phyloP scores from a whole-genome alignment of 148 eudicot species.

The Fagopyrum homotropicum region DNA sequence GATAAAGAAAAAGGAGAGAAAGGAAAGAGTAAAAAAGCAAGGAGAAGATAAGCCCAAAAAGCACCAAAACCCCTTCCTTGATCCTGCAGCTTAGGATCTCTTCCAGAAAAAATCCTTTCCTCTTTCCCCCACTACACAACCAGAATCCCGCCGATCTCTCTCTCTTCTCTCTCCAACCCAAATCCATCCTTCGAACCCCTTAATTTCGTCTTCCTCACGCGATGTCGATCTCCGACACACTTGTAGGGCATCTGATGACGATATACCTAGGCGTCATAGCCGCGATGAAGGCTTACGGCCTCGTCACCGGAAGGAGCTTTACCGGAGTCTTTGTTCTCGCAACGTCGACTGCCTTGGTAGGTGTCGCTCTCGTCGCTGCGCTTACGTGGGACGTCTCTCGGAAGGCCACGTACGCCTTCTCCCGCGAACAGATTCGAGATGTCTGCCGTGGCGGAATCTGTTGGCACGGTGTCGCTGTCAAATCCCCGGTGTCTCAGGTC shows the following conservation, averaged over 20 bases:
- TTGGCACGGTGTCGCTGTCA: slow-evolving; percentile 91
- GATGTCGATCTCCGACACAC: slow-evolving; percentile 66
- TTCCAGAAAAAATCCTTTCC: background rate
- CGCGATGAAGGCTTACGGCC: slow-evolving; percentile 54
- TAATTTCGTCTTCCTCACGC: background rate
- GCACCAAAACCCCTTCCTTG: background rate
- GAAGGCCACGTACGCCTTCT: slow-evolving; percentile 33
- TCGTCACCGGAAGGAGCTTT: slow-evolving; percentile 38
- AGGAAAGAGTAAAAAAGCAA: background rate
- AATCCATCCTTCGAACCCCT: background rate
- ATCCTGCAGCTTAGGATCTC: slow-evolving; percentile 7
- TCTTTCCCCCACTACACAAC: background rate
- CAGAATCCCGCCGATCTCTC: background rate
- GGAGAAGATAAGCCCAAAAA: slow-evolving; percentile 8
- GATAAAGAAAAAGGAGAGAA: background rate
- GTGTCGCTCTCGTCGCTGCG: slow-evolving; percentile 26
- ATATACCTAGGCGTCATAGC: slow-evolving; percentile 55
- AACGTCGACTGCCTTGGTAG: slow-evolving; percentile 49
- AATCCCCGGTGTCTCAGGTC: slow-evolving; percentile 69
- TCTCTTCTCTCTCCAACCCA: background rate
- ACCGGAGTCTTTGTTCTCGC: slow-evolving; percentile 40
- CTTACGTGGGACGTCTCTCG: slow-evolving; percentile 76
- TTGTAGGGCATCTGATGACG: slow-evolving; percentile 48
- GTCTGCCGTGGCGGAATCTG: slow-evolving; percentile 73
- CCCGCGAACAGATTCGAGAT: slow-evolving; percentile 22